These are phyloP conservation scores for Schizochytrium sp. DNA, from an alignment of 108 stramenopile genomes.

Conservation along the genomic window DNA sequence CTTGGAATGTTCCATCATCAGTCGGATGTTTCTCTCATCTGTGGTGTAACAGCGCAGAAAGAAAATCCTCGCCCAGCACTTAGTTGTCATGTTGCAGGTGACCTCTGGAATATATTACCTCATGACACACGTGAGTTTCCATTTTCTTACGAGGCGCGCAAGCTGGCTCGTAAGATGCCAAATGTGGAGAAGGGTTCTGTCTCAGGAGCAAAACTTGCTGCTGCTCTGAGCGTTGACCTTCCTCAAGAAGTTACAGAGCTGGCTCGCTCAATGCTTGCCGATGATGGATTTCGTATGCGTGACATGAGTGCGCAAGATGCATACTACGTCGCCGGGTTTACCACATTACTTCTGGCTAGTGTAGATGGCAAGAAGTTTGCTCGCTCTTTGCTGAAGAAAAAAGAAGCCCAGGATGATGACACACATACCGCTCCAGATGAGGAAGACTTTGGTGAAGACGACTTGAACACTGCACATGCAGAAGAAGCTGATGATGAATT, in stretches of 20 bases:
- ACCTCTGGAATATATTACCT: background rate
- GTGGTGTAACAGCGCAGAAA: slow-evolving; percentile 26
- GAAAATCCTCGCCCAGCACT: slow-evolving; percentile 57
- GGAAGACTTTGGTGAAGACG: background rate
- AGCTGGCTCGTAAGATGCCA: background rate
- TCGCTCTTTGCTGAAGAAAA: background rate
- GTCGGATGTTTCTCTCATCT: slow-evolving; percentile 25
- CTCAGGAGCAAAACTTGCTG: background rate
- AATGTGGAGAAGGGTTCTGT: background rate
- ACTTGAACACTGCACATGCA: background rate
- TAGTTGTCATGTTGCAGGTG: slow-evolving; percentile 1
- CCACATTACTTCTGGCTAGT: background rate
- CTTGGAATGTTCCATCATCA: background rate
- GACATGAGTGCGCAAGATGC: background rate
- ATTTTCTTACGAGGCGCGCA: background rate
- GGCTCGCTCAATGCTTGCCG: background rate
- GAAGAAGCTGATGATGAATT: background rate
- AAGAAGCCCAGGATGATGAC: too few relatives aligned
- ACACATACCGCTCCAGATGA: background rate
- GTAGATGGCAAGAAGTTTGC: background rate
- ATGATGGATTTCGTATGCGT: background rate
- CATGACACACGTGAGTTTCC: background rate
- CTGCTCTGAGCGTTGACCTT: background rate
- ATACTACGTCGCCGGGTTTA: background rate
- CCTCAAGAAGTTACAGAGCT: background rate